phyloP scores from a whole-genome alignment of 805 yeast genomes.

The Yarrowia phangngaensis region DNA sequence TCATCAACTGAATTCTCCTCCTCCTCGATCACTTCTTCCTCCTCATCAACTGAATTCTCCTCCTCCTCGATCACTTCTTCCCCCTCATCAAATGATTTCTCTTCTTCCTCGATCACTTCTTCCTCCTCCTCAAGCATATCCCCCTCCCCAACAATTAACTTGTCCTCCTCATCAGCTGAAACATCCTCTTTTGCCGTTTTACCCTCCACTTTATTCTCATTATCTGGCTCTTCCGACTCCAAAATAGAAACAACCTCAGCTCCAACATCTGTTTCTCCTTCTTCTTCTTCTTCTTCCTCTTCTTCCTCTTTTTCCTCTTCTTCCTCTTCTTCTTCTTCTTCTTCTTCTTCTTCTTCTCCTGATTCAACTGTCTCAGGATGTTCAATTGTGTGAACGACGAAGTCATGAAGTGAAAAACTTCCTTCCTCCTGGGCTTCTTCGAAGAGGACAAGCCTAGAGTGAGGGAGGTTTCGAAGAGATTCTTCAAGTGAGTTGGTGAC shows the following conservation, averaged over 20 bases:
- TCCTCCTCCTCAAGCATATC: background rate
- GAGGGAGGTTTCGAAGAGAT: conserved; percentile 3
- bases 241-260: background rate
- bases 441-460: conserved; percentile 2
- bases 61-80: too few species aligned
- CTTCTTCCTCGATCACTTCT: too few species aligned
- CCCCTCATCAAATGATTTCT: too few species aligned
- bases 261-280: background rate
- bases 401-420: background rate
- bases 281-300: background rate
- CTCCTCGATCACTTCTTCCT: background rate
- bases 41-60: too few species aligned
- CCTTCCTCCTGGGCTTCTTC: conserved; percentile 3
- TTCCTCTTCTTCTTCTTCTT: conserved; percentile 1
- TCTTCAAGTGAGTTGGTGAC: background rate
- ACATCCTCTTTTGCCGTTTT: background rate
- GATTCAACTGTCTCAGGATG: background rate
- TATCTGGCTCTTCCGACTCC: too few species aligned
- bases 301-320: background rate
- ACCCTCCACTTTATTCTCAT: too few species aligned
- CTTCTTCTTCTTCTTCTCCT: conserved; percentile 3
- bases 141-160: background rate
- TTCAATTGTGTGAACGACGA: conserved; percentile 1
- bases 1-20: too few species aligned
- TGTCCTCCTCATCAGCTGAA: background rate